A percentile compares a stretch with the other conserved stretches of the same genome.
Evolutionary conservation across 2,329 filamentous ascomycete genomes (phyloP).

Genomic region (Fusarium sp.): DNA sequence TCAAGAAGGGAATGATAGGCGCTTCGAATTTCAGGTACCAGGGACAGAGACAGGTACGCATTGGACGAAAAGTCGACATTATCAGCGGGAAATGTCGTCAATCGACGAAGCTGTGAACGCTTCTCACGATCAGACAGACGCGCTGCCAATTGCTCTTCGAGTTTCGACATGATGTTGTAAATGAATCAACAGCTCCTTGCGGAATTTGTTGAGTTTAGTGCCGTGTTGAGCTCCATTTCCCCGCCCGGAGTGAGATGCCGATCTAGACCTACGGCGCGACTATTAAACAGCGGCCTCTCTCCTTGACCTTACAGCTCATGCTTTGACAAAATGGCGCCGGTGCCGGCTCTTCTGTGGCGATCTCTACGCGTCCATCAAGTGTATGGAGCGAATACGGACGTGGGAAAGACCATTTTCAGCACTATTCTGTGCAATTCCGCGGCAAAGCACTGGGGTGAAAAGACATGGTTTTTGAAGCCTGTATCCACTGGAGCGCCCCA

Average conservation of each 20-base stretch:
- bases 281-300: constrained; percentile 31
- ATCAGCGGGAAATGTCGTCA: constrained; percentile 73
- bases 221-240: constrained; percentile 23
- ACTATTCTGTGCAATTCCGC: constrained; percentile 79
- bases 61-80: constrained; percentile 86
- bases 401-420: constrained; percentile 87
- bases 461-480: constrained; percentile 81
- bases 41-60: constrained; percentile 83
- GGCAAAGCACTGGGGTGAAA: constrained; percentile 61
- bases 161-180: constrained; percentile 18
- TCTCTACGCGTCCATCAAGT: constrained; percentile 80
- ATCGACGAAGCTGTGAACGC: constrained; percentile 59
- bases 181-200: background rate
- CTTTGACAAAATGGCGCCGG: constrained; percentile 58
- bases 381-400: constrained; percentile 87
- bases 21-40: constrained; percentile 66
- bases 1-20: constrained; percentile 70
- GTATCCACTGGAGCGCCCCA: constrained; percentile 81
- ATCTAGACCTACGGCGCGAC: background rate
- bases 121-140: constrained; percentile 51
- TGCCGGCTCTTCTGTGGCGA: constrained; percentile 76
- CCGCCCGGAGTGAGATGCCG: constrained; percentile 10
- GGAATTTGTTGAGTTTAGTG: constrained; percentile 35
- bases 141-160: constrained; percentile 51
- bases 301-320: background rate